Percentiles rank a stretch among this genome's conserved stretches.
Evolutionary conservation across 257 asterid species (phyloP).

Genomic region (Lithospermum erythrorhizon): DNA sequence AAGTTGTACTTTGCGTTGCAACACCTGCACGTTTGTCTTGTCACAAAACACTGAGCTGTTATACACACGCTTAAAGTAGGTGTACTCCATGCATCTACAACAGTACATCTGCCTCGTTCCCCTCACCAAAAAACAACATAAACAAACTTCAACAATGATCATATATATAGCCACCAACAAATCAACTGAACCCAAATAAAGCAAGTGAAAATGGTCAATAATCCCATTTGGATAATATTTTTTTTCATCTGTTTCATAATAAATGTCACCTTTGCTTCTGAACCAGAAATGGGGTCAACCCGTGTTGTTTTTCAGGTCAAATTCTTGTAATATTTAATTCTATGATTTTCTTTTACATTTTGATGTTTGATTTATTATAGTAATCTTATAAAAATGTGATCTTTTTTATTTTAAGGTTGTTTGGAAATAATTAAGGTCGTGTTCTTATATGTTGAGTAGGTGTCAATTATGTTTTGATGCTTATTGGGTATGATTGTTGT

Average conservation of each 20-base stretch:
- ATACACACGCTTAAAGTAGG: no score
- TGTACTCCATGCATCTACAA: no score
- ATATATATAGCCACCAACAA: background rate
- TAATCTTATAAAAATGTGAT: background rate
- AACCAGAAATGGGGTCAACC: conserved; percentile 23
- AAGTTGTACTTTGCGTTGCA: background rate
- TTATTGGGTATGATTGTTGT: no score
- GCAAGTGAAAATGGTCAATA: conserved; percentile 6
- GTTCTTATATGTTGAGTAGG: background rate
- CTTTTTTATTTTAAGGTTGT: background rate
- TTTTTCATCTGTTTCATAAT: conserved; percentile 5
- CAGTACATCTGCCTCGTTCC: no score
- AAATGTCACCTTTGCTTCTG: conserved; percentile 11
- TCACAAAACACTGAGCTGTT: no score
- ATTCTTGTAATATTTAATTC: background rate
- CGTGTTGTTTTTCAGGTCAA: conserved; percentile 31
- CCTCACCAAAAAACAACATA: no score
- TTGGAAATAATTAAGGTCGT: background rate
- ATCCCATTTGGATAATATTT: background rate
- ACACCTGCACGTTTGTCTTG: no score
- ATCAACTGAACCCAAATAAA: conserved; percentile 16
- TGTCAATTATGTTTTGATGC: no score
- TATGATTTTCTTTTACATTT: background rate
- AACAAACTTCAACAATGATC: background rate
- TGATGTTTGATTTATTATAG: background rate